These are phyloP conservation scores for Hemerocallis citrina DNA, from an alignment of 106 monocot genomes.

Conservation along the genomic window DNA sequence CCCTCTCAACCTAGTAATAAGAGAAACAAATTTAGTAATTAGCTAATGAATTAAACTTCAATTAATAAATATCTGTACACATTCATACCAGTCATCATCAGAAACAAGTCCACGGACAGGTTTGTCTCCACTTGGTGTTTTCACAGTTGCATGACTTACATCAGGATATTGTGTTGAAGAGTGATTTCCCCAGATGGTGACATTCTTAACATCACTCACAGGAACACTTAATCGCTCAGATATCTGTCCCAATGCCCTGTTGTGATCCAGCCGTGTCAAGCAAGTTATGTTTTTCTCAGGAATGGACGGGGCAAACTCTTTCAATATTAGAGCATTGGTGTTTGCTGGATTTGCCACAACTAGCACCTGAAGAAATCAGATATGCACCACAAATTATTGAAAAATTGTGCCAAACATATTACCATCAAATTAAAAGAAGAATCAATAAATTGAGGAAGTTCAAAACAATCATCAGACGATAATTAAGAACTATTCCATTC, in stretches of 20 bases:
- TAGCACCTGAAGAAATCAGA: conserved; percentile 47
- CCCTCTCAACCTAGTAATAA: conserved; percentile 41
- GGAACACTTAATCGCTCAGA: conserved; percentile 38
- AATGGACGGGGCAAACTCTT: conserved; percentile 61
- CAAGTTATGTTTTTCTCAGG: conserved; percentile 69
- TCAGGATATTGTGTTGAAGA: conserved; percentile 74
- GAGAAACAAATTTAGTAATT: too few relatives aligned
- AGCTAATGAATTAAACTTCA: too few relatives aligned
- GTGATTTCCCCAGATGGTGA: conserved; percentile 73
- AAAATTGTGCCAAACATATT: too few relatives aligned
- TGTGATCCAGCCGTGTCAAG: conserved; percentile 69
- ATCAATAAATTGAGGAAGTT: too few relatives aligned
- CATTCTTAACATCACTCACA: conserved; percentile 55
- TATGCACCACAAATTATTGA: not conserved
- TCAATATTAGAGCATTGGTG: conserved; percentile 54
- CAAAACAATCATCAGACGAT: too few relatives aligned
- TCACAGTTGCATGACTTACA: conserved; percentile 47
- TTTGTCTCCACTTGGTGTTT: conserved; percentile 30
- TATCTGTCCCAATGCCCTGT: conserved; percentile 60
- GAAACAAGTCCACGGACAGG: conserved; percentile 39
- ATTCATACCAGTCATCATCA: conserved; percentile 51
- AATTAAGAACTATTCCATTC: too few relatives aligned
- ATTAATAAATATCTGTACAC: too few relatives aligned
- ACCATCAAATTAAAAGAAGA: too few relatives aligned
- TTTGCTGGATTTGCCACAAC: conserved; percentile 68